These are phyloP conservation scores for Quercus lobata DNA, from an alignment of 331 rosid genomes.

Conservation along the genomic window DNA sequence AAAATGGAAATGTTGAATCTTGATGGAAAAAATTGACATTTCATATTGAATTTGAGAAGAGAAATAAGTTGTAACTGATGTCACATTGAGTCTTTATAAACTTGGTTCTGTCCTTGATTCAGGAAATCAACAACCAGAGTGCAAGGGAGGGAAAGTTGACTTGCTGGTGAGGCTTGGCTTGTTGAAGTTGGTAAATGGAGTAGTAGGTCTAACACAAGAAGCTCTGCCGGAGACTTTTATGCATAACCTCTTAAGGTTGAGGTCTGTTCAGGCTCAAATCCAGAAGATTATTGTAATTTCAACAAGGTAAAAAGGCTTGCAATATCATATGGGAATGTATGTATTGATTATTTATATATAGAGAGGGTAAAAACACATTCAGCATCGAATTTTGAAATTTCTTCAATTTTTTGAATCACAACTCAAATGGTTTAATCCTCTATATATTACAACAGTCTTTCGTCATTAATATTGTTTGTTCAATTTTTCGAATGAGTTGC, in stretches of 20 bases:
- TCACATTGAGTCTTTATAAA: not conserved
- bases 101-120: conserved; percentile 8
- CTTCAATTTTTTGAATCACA: no score
- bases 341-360: not conserved
- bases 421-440: no score
- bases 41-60: not conserved
- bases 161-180: conserved; percentile 75
- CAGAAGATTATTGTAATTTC: conserved; percentile 83
- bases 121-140: conserved; percentile 66
- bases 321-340: not conserved
- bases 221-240: conserved; percentile 70
- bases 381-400: no score
- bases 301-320: conserved; percentile 43
- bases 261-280: conserved; percentile 80
- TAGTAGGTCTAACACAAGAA: conserved; percentile 66
- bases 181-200: conserved; percentile 57
- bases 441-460: not conserved
- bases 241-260: conserved; percentile 70
- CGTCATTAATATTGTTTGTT: not conserved
- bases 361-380: no score
- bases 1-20: no score
- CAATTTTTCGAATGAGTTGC: not conserved
- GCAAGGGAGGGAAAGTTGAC: conserved; percentile 78
- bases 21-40: not conserved
- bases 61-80: not conserved